These are phyloP conservation scores for Euphorbia schlechtendalii DNA, from an alignment of 441 rosid genomes.

Conservation along the genomic window DNA sequence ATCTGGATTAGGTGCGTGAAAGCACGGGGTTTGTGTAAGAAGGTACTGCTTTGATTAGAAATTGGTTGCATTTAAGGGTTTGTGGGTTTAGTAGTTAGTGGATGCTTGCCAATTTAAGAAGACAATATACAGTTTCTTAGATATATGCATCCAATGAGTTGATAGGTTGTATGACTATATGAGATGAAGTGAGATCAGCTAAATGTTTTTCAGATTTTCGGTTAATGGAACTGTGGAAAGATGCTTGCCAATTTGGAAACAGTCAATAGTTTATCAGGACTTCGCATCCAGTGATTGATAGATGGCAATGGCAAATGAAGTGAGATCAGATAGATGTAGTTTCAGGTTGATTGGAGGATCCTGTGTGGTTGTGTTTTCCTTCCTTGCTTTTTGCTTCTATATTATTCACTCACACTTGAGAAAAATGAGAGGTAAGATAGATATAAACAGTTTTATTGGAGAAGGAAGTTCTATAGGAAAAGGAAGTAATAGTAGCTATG, in stretches of 20 bases:
- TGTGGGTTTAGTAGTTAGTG: not conserved
- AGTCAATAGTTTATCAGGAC: too few relatives aligned
- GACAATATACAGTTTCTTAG: not conserved
- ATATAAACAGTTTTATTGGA: too few relatives aligned
- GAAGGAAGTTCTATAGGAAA: too few relatives aligned
- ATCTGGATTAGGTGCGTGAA: too few relatives aligned
- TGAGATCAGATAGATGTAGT: too few relatives aligned
- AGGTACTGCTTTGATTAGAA: not conserved
- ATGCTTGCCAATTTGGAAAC: too few relatives aligned
- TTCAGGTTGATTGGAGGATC: not conserved
- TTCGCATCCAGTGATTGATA: too few relatives aligned
- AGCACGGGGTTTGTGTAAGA: not conserved
- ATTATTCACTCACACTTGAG: not conserved
- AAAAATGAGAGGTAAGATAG: not conserved
- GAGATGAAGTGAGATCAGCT: constrained; percentile 3
- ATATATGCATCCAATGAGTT: not conserved
- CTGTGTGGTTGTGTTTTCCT: not conserved
- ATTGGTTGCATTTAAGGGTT: constrained; percentile 6
- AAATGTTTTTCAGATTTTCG: not conserved
- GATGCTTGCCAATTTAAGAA: not conserved
- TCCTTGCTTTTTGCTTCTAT: not conserved
- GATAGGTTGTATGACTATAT: not conserved
- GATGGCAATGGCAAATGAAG: too few relatives aligned
- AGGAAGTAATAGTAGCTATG: not conserved
- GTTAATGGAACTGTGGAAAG: too few relatives aligned